Evolutionary conservation across 805 yeast species (phyloP).

Genomic region (Sugiyamaella boreocaroliniensis): DNA sequence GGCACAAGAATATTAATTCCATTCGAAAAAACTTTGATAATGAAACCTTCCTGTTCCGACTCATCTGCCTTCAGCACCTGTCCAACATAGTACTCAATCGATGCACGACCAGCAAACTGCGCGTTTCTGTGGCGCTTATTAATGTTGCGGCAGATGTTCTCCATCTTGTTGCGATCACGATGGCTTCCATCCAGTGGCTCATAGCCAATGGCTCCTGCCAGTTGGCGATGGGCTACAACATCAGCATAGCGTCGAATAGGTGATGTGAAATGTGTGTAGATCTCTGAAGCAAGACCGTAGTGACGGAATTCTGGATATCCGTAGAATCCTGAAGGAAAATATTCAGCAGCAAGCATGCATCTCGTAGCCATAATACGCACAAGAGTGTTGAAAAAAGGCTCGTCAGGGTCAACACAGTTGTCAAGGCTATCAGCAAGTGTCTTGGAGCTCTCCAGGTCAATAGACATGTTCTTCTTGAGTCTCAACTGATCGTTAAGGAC

Average conservation of each 20-base stretch:
- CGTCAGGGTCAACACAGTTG: slow-evolving; percentile 72
- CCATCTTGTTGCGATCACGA: slow-evolving; percentile 87
- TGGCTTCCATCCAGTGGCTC: slow-evolving; percentile 77
- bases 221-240: slow-evolving; percentile 92
- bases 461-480: slow-evolving; percentile 64
- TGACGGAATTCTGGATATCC: slow-evolving; percentile 90
- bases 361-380: slow-evolving; percentile 95
- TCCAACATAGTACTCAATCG: slow-evolving; percentile 96
- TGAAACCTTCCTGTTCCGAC: slow-evolving; percentile 77
- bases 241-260: slow-evolving; percentile 98
- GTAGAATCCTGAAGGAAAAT: slow-evolving; percentile 84
- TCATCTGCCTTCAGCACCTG: slow-evolving; percentile 89
- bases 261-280: slow-evolving; percentile 96
- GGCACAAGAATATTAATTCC: slow-evolving; percentile 95
- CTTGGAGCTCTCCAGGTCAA: slow-evolving; percentile 78
- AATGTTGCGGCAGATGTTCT: slow-evolving; percentile 76
- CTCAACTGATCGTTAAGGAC: slow-evolving; percentile 80
- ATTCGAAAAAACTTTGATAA: slow-evolving; percentile 85
- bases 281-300: slow-evolving; percentile 95
- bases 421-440: slow-evolving; percentile 92
- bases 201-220: slow-evolving; percentile 97
- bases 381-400: slow-evolving; percentile 87
- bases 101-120: slow-evolving; percentile 97
- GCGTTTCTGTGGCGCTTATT: slow-evolving; percentile 95
- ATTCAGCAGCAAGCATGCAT: slow-evolving; percentile 99